These are phyloP conservation scores for Camellia granthamiana DNA, from an alignment of 148 eudicot species.

Conservation along the genomic window DNA sequence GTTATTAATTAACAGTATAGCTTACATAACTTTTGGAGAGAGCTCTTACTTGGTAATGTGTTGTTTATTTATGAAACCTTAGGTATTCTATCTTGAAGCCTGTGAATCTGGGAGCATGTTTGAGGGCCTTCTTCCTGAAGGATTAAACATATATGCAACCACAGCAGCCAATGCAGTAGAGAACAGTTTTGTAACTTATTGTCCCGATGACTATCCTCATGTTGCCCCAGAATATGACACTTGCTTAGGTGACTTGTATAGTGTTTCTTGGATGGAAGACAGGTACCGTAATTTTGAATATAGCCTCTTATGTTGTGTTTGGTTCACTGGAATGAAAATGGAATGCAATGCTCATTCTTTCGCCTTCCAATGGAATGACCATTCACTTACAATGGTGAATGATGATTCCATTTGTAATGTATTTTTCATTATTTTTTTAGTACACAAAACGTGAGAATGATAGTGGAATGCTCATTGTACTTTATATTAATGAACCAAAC, in stretches of 20 bases:
- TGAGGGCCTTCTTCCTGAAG: slow-evolving; percentile 76
- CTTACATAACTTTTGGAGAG: not conserved
- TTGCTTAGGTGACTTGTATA: slow-evolving; percentile 86
- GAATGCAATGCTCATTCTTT: too few species aligned
- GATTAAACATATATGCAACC: slow-evolving; percentile 74
- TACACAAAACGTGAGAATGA: too few species aligned
- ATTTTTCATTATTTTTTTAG: too few species aligned
- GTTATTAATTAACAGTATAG: not conserved
- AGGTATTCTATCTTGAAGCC: slow-evolving; percentile 93
- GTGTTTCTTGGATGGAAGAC: slow-evolving; percentile 97
- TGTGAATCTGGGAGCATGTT: slow-evolving; percentile 94
- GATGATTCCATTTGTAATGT: too few species aligned
- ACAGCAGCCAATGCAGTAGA: slow-evolving; percentile 80
- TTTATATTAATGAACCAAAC: too few species aligned
- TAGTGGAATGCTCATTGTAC: too few species aligned
- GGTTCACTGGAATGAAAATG: too few species aligned
- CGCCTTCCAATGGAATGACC: too few species aligned
- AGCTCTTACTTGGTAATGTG: not conserved
- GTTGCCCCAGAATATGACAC: slow-evolving; percentile 69
- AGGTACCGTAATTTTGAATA: slow-evolving; percentile 34
- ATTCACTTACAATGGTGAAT: too few species aligned
- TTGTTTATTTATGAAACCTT: slow-evolving; percentile 7
- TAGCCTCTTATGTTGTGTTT: too few species aligned
- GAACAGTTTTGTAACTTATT: slow-evolving; percentile 83
- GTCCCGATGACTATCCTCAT: slow-evolving; percentile 69